These are phyloP conservation scores for Auricularia sp. DNA, from an alignment of 768 basidiomycete genomes.

Conservation along the genomic window DNA sequence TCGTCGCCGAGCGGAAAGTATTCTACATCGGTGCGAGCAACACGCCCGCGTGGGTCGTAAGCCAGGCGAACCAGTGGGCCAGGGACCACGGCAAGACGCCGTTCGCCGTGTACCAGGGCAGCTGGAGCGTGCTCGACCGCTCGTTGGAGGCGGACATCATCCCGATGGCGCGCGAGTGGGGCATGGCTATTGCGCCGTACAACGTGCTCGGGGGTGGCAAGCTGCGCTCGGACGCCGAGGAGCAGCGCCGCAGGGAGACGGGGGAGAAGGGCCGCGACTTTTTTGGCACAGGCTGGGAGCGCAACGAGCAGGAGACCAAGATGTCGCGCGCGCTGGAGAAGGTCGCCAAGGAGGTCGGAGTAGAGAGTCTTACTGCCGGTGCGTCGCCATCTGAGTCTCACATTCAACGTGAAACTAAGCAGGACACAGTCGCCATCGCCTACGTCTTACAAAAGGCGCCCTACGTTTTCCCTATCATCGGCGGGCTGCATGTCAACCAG, in stretches of 20 bases:
- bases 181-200: too few species aligned
- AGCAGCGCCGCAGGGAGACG: constrained; percentile 9
- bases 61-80: constrained; percentile 29
- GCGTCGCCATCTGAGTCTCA: not conserved
- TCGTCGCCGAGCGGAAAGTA: constrained; percentile 20
- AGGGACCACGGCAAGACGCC: constrained; percentile 13
- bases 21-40: constrained; percentile 19
- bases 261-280: constrained; percentile 17
- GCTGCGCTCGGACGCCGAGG: not conserved
- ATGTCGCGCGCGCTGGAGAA: not conserved
- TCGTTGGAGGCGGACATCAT: constrained; percentile 34
- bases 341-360: constrained; percentile 1
- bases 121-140: constrained; percentile 21
- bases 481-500: constrained; percentile 12
- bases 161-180: constrained; percentile 22
- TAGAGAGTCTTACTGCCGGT: too few species aligned
- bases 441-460: constrained; percentile 17
- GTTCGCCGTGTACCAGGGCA: constrained; percentile 34
- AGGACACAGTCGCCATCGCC: too few species aligned
- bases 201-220: too few species aligned
- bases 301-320: not conserved
- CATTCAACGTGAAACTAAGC: too few species aligned
- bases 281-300: not conserved
- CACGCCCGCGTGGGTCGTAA: constrained; percentile 29
- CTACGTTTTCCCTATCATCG: constrained; percentile 13